These are phyloP conservation scores for Fusarium foetens DNA, from an alignment of 2,329 filamentous ascomycete species.

Conservation along the genomic window DNA sequence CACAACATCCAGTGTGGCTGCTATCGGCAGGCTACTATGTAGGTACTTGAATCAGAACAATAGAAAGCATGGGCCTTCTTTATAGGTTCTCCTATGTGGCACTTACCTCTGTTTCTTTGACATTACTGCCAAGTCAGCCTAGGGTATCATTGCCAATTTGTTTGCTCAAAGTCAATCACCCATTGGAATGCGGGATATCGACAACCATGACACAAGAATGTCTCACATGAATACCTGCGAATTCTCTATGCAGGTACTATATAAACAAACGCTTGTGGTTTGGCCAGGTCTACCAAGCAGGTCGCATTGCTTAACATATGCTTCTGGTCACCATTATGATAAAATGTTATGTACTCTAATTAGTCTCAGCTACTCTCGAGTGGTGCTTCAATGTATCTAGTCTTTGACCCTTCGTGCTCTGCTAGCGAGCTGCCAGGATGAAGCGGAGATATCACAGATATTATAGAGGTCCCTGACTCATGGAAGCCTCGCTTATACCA, in stretches of 20 bases:
- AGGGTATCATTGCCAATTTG: neutral
- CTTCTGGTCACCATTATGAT: neutral
- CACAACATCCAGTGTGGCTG: neutral
- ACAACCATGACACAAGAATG: neutral
- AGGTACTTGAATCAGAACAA: constrained; percentile 5
- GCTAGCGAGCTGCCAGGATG: neutral
- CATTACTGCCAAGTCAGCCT: neutral
- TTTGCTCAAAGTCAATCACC: neutral
- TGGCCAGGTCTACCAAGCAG: neutral
- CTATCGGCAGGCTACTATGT: neutral
- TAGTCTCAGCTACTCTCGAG: neutral
- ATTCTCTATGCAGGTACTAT: neutral
- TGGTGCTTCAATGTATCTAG: neutral
- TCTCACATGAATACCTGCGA: neutral
- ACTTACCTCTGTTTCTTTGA: neutral
- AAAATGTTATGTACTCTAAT: no score
- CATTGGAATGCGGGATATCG: constrained; percentile 11
- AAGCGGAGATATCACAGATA: neutral
- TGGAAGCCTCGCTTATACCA: neutral
- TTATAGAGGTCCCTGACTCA: neutral
- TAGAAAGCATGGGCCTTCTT: neutral
- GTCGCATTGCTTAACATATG: neutral
- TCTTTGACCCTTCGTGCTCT: neutral
- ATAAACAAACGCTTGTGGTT: neutral
- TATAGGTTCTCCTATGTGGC: neutral